Conservation (phyloP, 768 basidiomycete species). For the Tricholoma furcatifolium region DNA sequence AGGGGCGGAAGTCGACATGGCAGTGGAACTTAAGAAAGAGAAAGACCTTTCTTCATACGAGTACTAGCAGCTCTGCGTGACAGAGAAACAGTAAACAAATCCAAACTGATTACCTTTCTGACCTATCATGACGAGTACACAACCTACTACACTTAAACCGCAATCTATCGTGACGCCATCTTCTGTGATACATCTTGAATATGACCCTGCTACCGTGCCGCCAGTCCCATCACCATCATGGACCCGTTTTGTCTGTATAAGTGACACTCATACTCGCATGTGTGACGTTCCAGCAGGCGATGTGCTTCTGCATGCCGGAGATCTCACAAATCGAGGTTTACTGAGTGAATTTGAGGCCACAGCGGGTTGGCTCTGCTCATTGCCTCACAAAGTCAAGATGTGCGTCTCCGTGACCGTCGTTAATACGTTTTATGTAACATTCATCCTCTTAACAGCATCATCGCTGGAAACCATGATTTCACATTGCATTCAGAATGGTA, state of each 20-base stretch:
- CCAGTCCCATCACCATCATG: slow-evolving; percentile 36
- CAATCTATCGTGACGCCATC: slow-evolving; percentile 22
- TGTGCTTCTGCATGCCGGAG: slow-evolving; percentile 65
- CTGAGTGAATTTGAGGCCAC: slow-evolving; percentile 45
- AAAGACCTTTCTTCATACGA: too few relatives aligned
- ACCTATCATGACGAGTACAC: too few relatives aligned
- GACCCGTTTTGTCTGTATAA: slow-evolving; percentile 61
- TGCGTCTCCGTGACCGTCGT: slow-evolving; percentile 22
- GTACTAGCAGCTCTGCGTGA: too few relatives aligned
- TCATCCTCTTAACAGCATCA: slow-evolving; percentile 29
- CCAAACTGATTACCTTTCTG: too few relatives aligned
- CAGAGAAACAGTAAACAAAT: too few relatives aligned
- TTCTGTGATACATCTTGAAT: slow-evolving; percentile 37
- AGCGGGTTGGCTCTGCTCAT: slow-evolving; percentile 53
- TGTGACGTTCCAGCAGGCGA: slow-evolving; percentile 59
- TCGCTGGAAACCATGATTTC: slow-evolving; percentile 72
- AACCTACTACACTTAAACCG: slow-evolving; percentile 2
- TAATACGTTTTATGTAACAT: background rate
- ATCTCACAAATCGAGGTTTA: slow-evolving; percentile 54
- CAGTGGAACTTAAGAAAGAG: too few relatives aligned
- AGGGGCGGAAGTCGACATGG: too few relatives aligned
- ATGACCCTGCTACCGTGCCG: slow-evolving; percentile 25
- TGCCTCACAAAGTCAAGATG: slow-evolving; percentile 65
- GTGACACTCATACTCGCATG: slow-evolving; percentile 50
- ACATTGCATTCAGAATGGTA: slow-evolving; percentile 41